Percentiles rank a stretch among this genome's conserved stretches.
Evolutionary conservation across 2,329 filamentous ascomycete genomes (phyloP).

Genomic region (Cladosporium sp.): DNA sequence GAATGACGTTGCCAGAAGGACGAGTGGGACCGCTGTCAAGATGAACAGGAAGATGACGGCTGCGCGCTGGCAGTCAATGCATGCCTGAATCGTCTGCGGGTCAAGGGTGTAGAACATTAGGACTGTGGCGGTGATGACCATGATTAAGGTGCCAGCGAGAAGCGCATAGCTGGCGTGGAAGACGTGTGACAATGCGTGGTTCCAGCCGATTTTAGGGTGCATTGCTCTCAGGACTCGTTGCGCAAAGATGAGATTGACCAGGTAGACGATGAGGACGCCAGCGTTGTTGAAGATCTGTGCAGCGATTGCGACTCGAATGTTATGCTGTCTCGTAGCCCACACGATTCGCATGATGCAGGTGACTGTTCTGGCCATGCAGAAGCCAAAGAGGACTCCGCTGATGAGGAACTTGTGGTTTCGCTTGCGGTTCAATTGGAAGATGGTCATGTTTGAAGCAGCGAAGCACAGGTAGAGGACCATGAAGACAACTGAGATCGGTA

Average conservation of each 20-base stretch:
- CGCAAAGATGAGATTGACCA: slow-evolving; percentile 28
- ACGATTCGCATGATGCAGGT: slow-evolving; percentile 36
- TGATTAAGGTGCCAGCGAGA: slow-evolving; percentile 21
- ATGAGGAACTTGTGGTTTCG: slow-evolving; percentile 41
- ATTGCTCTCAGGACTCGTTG: slow-evolving; percentile 26
- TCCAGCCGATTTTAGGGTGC: slow-evolving; percentile 29
- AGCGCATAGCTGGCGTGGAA: slow-evolving; percentile 14
- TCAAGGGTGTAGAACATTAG: slow-evolving; percentile 27
- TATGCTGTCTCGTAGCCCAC: slow-evolving; percentile 26
- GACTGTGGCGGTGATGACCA: slow-evolving; percentile 29
- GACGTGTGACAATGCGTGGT: slow-evolving; percentile 12
- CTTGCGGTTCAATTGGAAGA: slow-evolving; percentile 36
- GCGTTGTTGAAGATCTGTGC: slow-evolving; percentile 29
- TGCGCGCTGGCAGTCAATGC: slow-evolving; percentile 19
- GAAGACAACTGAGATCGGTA: slow-evolving; percentile 40
- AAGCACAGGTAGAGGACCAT: slow-evolving; percentile 38
- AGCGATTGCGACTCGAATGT: slow-evolving; percentile 28
- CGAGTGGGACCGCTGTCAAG: slow-evolving; percentile 21
- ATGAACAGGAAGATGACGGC: slow-evolving; percentile 24
- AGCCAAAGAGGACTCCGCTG: slow-evolving; percentile 38
- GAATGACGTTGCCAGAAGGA: slow-evolving; percentile 18
- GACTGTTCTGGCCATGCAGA: slow-evolving; percentile 41
- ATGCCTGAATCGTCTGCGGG: slow-evolving; percentile 12
- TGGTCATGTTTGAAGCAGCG: slow-evolving; percentile 39
- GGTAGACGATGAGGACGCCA: slow-evolving; percentile 29